Conservation (phyloP, 2,329 filamentous ascomycete species). For the Penicillium sp. region DNA sequence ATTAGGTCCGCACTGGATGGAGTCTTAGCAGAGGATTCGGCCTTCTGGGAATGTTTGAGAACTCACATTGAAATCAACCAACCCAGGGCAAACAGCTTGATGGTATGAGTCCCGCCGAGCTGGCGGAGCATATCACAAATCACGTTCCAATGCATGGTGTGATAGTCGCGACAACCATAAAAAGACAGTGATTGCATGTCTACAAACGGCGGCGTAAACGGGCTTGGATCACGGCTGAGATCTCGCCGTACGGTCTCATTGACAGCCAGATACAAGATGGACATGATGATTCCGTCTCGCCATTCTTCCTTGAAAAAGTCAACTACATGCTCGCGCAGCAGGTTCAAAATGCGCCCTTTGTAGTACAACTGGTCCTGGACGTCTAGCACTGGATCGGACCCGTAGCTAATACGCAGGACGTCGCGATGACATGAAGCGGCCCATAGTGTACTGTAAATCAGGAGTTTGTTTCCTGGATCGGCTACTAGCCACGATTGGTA, state of each 20-base stretch:
- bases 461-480: background rate
- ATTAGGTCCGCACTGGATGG: background rate
- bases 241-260: slow-evolving; percentile 3
- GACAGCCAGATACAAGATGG: slow-evolving; percentile 3
- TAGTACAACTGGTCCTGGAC: slow-evolving; percentile 1
- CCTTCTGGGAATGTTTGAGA: background rate
- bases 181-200: slow-evolving; percentile 2
- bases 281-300: slow-evolving; percentile 4
- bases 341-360: background rate
- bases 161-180: background rate
- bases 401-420: slow-evolving; percentile 1
- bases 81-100: background rate
- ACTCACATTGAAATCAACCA: slow-evolving; percentile 1
- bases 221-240: background rate
- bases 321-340: slow-evolving; percentile 1
- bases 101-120: background rate
- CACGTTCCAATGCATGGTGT: slow-evolving; percentile 2
- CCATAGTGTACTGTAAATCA: slow-evolving; percentile 1
- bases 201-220: background rate
- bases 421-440: background rate
- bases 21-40: background rate
- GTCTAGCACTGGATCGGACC: background rate
- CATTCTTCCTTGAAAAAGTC: slow-evolving; percentile 2
- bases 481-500: slow-evolving; percentile 1
- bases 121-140: background rate